Conservation (phyloP, 768 basidiomycete species). For the Butyriboletus loyo region DNA sequence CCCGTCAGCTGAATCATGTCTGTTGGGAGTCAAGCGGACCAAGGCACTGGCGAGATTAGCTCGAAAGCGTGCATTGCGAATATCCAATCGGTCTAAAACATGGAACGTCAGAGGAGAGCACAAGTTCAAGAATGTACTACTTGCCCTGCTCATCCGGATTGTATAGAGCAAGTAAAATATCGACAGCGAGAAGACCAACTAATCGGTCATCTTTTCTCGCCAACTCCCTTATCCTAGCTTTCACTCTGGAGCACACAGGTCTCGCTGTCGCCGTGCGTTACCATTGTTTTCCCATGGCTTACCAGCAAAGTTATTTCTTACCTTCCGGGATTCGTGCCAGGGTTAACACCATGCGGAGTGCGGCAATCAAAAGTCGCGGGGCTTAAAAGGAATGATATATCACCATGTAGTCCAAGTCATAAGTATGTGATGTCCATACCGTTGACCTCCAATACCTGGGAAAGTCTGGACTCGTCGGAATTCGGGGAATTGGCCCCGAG, state of each 20-base stretch:
- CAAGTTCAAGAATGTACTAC: not conserved
- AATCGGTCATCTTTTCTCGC: constrained; percentile 4
- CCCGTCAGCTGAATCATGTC: not conserved
- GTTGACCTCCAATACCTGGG: constrained; percentile 11
- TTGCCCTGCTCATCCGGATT: constrained; percentile 1
- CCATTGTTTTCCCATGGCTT: no score
- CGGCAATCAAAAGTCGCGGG: constrained; percentile 6
- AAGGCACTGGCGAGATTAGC: constrained; percentile 19
- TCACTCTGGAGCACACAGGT: constrained; percentile 3
- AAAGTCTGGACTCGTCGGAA: constrained; percentile 7
- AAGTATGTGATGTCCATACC: constrained; percentile 5
- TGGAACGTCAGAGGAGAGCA: not conserved
- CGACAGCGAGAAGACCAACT: constrained; percentile 21
- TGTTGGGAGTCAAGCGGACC: not conserved
- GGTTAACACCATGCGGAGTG: constrained; percentile 17
- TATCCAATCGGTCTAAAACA: constrained; percentile 7
- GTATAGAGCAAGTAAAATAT: constrained; percentile 16
- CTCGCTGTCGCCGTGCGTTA: not conserved
- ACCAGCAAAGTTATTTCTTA: not conserved
- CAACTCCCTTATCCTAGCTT: constrained; percentile 13
- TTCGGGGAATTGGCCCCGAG: not conserved
- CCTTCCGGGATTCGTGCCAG: constrained; percentile 19
- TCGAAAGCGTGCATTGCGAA: constrained; percentile 7
- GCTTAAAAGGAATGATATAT: constrained; percentile 4
- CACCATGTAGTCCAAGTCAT: no score